Percentiles rank a stretch among this genome's conserved stretches.
Conservation (phyloP, 257 asterid genomes). For the Solanum paucissectum region DNA sequence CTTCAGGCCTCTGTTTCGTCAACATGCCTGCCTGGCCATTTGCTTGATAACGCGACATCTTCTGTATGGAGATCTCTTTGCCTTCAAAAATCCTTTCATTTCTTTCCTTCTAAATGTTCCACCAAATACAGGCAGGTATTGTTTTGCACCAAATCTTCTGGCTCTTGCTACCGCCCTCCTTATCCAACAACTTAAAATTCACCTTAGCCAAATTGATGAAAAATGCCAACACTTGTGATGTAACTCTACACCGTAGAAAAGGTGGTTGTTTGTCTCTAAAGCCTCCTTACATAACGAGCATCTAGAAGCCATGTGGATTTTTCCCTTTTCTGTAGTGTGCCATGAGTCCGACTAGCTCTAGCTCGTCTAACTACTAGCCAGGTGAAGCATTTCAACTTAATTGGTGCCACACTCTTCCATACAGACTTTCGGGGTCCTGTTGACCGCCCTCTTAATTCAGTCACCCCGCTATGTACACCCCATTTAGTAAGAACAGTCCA, state of each 20-base stretch:
- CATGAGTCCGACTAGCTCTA: not conserved
- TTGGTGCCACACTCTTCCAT: not conserved
- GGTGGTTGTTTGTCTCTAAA: not conserved
- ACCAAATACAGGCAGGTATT: not conserved
- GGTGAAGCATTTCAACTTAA: not conserved
- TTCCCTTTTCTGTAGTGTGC: not conserved
- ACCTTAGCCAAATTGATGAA: not conserved
- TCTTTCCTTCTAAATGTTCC: not conserved
- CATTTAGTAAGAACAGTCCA: not conserved
- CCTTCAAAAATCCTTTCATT: not conserved
- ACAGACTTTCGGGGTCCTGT: not conserved
- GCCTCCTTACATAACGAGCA: not conserved
- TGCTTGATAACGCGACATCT: not conserved
- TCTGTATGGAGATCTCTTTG: not conserved
- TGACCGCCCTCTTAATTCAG: not conserved
- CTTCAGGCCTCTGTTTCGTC: not conserved
- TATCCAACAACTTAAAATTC: not conserved
- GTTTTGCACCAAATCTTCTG: not conserved
- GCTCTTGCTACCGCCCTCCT: not conserved
- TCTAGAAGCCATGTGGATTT: not conserved
- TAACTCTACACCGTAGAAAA: not conserved
- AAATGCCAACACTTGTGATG: not conserved
- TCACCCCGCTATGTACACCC: not conserved
- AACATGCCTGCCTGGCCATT: not conserved
- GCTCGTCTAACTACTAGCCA: not conserved